Percentiles rank a stretch among this genome's conserved stretches.
Evolutionary conservation across 345 rosid species (phyloP).

Genomic region (Streptanthus diversifolius): DNA sequence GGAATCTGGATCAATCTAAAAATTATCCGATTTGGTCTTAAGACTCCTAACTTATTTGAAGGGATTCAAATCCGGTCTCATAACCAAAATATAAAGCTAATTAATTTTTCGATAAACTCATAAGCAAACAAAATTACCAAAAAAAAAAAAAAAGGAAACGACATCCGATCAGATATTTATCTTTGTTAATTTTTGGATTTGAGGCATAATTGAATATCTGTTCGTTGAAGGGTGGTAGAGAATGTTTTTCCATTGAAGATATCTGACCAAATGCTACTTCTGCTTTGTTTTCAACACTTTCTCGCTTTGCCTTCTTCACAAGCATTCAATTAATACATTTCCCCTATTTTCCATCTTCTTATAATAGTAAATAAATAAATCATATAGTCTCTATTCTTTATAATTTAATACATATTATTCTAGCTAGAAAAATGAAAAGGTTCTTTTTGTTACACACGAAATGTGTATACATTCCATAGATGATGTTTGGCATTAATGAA

Average conservation of each 20-base stretch:
- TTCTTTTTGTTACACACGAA: conserved; percentile 22
- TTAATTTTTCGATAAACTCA: neutral
- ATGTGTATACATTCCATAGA: conserved; percentile 10
- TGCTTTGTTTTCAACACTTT: conserved; percentile 25
- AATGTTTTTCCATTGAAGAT: conserved; percentile 16
- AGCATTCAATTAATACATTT: conserved; percentile 17
- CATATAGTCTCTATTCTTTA: neutral
- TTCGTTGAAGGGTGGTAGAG: neutral
- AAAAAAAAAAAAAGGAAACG: too few species aligned
- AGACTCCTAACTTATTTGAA: too few species aligned
- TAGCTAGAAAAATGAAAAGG: conserved; percentile 5
- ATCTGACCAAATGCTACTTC: conserved; percentile 8
- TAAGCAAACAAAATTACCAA: neutral
- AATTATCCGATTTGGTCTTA: neutral
- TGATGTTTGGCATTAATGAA: neutral
- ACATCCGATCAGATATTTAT: neutral
- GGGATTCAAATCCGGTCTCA: neutral
- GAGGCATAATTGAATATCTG: neutral
- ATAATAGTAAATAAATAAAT: neutral
- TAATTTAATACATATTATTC: conserved; percentile 2
- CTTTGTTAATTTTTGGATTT: neutral
- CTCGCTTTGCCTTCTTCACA: conserved; percentile 24
- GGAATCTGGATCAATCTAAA: neutral
- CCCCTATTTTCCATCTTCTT: neutral
- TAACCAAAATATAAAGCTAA: neutral